Evolutionary conservation across 73 alveolate genomes (phyloP), one percentile per base, ranked within the genome.

Genomic region (Paramecium sexaurelia): DNA sequence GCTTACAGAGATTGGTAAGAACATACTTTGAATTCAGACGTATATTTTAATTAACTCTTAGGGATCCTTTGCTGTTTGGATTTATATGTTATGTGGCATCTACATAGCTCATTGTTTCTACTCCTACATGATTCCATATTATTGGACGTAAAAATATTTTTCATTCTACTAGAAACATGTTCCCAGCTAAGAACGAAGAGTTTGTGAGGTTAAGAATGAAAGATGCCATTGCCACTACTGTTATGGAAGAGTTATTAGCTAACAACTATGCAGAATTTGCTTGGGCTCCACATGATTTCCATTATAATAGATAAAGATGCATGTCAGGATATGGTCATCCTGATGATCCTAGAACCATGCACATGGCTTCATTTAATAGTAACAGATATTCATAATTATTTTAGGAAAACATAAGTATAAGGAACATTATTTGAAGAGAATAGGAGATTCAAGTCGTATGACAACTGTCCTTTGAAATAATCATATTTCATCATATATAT

Each of bases 1-100:
- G 71, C 71, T 56, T 87, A 87, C 15, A 87, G 93, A 87, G 93
- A 87, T 87, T 87, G 85, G 91, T 55, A 88, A 88, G 94, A 88
- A 88, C 69, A 88, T 24, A 88, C 94, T 7, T 32, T 88, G n/a
- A 88, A 88, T 55, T 88, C 94, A 15, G 94, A 88, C 71, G 75
- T 78, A 78, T 0, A 15, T 19, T 24, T 10, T 22, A 7, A 41
- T 27, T 41, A 45, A 41, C 32, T 7, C 29, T 29, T 78, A 78
- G 90, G 94, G 94, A 39, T 55, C 94, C 15, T 88, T 88, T 37
- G 94, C 94, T 68, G 36, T 68, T 29, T 88, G 94, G 93, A 68
- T 87, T 17, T 68, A 75, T 32, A 36, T 67, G 66, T 13, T 87
- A 10, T 22, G 93, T 17, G 93, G 90, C 22, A 69, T 88, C 0